Evolutionary conservation across 176 grass and related monocot genomes (phyloP).

Genomic region (Oryza australiensis): DNA sequence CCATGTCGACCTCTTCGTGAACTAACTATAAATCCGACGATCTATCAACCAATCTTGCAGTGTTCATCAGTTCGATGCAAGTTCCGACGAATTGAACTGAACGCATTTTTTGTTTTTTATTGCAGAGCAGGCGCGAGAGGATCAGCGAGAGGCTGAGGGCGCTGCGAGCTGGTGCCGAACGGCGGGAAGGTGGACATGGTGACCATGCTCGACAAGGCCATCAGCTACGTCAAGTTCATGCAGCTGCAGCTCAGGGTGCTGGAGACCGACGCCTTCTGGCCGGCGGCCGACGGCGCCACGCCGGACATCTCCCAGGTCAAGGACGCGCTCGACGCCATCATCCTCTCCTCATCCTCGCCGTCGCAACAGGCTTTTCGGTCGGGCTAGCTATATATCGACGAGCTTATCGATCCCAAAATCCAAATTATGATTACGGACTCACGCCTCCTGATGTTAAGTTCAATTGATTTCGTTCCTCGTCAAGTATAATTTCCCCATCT

Average conservation of each 20-base stretch:
- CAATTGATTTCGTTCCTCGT: no score
- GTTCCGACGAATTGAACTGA: no score
- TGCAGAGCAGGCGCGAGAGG: constrained; percentile 55
- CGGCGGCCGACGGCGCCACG: constrained; percentile 44
- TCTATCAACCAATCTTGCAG: no score
- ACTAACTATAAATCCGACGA: no score
- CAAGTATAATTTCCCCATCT: no score
- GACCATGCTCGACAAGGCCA: constrained; percentile 75
- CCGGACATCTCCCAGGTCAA: constrained; percentile 56
- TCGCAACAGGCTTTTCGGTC: background rate
- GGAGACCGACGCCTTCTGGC: constrained; percentile 78
- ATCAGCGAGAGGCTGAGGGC: constrained; percentile 65
- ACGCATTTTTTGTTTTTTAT: background rate
- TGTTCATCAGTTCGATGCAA: no score
- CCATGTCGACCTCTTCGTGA: background rate
- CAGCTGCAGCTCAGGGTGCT: constrained; percentile 83
- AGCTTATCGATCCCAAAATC: no score
- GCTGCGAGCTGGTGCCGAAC: constrained; percentile 68
- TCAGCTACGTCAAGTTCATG: constrained; percentile 78
- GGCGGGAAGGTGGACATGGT: constrained; percentile 66
- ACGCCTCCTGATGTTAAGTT: no score
- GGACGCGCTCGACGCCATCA: constrained; percentile 65
- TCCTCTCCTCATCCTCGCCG: background rate
- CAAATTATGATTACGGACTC: no score
- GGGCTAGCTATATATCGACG: background rate